Base-by-base conservation (phyloP, 2,329 filamentous ascomycete genomes). In the Botrytis elliptica region DNA sequence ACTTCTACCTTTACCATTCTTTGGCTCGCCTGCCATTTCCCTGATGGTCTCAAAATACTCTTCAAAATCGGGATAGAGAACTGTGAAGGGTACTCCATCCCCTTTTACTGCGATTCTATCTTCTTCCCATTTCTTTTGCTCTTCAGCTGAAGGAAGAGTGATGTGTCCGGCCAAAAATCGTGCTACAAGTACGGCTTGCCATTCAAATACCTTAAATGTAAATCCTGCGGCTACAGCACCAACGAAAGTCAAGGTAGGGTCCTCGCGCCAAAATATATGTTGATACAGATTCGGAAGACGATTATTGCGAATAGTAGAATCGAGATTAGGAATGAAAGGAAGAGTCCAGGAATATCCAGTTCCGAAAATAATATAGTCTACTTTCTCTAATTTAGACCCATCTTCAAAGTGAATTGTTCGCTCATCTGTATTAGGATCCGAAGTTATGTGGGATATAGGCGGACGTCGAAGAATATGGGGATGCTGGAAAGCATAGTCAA, bases 121-220 rank as follows among this genome's bases (percentile, higher is more conserved):
- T 3, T 79, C 77, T 77, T 92, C 90, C 90, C 90, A 92, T 33
- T 77, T 79, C 49, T 82, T 77, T 83, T 88, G 88, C 72, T 86
- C 87, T 20, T 83, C 81, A 0, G 82, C 36, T 0, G 85, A 76
- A 0, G 90, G 90, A 2, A 91, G 80, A 0, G 76, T 81, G 0
- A 85, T 85, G 2, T 88, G 83, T 0, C 88, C 88, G 0, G 89
- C 86, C 0, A 91, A 83, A 3, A 90, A 80, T 0, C 89, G 83
- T 1, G 90, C 89, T 0, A 86, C 88, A 1, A 88, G 84, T 0
- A 91, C 89, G 10, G 89, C 89, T 78, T 92, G 90, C 88, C 88
- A 91, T 81, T 92, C 90, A 72, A 91, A 91, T 44, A 91, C 85
- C 79, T 90, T 91, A 82, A 92, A 92, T 0, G 90, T 92, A 42